phyloP scores from a whole-genome alignment of 306 rosid species.

The Fragaria ananassa region DNA sequence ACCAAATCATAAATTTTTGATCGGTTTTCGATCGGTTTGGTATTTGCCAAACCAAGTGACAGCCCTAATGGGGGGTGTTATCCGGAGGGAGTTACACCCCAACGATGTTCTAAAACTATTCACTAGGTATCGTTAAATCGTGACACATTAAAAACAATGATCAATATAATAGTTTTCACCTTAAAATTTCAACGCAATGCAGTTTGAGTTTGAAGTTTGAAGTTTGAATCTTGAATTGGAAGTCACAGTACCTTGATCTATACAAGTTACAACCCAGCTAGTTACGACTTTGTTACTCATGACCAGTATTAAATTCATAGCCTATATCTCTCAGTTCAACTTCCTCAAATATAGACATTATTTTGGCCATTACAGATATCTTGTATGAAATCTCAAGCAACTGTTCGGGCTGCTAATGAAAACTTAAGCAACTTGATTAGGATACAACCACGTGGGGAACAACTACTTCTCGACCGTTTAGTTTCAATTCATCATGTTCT shows the following conservation, averaged over 20 bases:
- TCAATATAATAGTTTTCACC: too few relatives aligned
- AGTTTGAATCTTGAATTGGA: neutral
- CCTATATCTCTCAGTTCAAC: neutral
- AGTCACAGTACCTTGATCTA: neutral
- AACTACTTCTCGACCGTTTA: neutral
- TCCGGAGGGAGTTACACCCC: too few relatives aligned
- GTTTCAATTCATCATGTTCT: neutral
- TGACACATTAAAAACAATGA: too few relatives aligned
- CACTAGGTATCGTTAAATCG: too few relatives aligned
- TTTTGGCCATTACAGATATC: neutral
- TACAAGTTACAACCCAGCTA: neutral
- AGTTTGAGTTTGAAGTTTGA: neutral
- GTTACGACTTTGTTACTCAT: neutral
- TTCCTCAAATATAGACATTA: neutral
- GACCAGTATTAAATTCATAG: neutral
- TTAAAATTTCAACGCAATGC: too few relatives aligned
- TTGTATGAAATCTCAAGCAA: neutral
- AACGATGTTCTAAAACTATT: too few relatives aligned
- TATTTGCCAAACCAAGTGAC: too few relatives aligned
- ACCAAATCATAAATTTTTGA: too few relatives aligned
- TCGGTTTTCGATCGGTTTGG: too few relatives aligned
- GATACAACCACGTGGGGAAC: neutral
- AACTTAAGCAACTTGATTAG: neutral
- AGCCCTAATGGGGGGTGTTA: too few relatives aligned
- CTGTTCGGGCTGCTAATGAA: neutral